A percentile compares a stretch with the other conserved stretches of the same genome.
phyloP scores from a whole-genome alignment of 768 basidiomycete species.

The Albatrellus ellisii region DNA sequence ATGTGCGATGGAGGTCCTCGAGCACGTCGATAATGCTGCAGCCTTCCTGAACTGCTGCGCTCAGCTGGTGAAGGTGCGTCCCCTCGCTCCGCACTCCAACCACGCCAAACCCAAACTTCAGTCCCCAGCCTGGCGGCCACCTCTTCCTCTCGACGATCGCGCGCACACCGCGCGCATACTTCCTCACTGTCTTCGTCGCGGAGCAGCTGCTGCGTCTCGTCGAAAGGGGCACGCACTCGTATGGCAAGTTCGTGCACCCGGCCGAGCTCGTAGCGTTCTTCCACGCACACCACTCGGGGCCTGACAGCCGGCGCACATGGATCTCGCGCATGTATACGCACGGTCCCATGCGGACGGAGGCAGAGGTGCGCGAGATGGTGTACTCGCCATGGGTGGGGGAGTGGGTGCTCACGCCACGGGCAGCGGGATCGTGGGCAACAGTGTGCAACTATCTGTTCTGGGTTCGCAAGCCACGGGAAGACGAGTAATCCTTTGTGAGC shows the following conservation, averaged over 20 bases:
- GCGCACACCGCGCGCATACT: constrained; percentile 62
- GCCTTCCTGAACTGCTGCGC: constrained; percentile 75
- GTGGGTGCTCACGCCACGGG: constrained; percentile 59
- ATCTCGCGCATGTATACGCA: constrained; percentile 36
- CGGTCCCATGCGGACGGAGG: constrained; percentile 49
- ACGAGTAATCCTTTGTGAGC: too few relatives aligned
- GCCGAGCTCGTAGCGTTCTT: constrained; percentile 80
- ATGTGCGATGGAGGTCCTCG: constrained; percentile 95
- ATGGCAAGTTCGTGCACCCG: constrained; percentile 82
- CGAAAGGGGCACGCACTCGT: constrained; percentile 79
- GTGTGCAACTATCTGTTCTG: constrained; percentile 77
- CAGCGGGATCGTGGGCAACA: constrained; percentile 29
- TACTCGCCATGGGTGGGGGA: constrained; percentile 59
- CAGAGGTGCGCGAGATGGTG: constrained; percentile 68
- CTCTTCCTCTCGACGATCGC: constrained; percentile 93
- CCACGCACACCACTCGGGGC: too few relatives aligned
- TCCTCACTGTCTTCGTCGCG: constrained; percentile 63
- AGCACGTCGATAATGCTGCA: constrained; percentile 90
- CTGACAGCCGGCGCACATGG: constrained; percentile 46
- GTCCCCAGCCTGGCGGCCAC: constrained; percentile 78
- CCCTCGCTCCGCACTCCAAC: neutral
- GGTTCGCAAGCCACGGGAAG: constrained; percentile 59
- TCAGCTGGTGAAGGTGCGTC: constrained; percentile 70
- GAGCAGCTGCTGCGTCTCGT: constrained; percentile 77
- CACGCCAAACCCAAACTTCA: neutral